Percentiles rank a stretch among this genome's conserved stretches.
These are phyloP conservation scores for Sporothrix curviconia DNA, from an alignment of 2,329 filamentous ascomycete genomes.

Conservation along the genomic window DNA sequence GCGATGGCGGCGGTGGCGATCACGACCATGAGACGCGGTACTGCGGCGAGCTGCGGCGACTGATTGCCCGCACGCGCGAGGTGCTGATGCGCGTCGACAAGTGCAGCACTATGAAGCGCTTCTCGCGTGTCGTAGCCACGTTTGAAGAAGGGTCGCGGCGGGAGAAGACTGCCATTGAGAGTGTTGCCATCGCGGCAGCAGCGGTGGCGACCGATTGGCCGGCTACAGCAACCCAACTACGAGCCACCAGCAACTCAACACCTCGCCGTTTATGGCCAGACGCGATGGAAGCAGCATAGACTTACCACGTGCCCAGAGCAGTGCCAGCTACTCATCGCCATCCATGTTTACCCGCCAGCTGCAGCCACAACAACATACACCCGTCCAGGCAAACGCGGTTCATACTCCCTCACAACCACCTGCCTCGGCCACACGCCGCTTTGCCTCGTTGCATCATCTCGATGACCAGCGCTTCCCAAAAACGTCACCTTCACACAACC, in stretches of 20 bases:
- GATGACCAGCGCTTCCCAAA: background rate
- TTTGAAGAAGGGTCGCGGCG: constrained; percentile 1
- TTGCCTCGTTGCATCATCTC: background rate
- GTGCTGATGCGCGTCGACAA: constrained; percentile 6
- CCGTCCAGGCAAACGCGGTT: background rate
- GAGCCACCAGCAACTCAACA: background rate
- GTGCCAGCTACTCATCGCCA: background rate
- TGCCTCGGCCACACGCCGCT: background rate
- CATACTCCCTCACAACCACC: background rate
- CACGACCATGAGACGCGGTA: background rate
- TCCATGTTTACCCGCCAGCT: background rate
- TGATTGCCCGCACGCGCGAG: constrained; percentile 2
- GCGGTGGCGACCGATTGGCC: too few species aligned
- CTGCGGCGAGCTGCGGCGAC: background rate
- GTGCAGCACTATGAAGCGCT: constrained; percentile 10
- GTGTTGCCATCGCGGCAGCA: too few species aligned
- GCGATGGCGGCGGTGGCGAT: background rate
- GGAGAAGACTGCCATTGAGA: too few species aligned
- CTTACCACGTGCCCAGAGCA: background rate
- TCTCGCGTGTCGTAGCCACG: background rate
- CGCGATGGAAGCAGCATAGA: background rate
- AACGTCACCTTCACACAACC: background rate
- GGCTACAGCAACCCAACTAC: too few species aligned
- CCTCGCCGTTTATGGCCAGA: too few species aligned
- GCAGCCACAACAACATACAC: background rate